Percentiles rank a stretch among this genome's conserved stretches.
phyloP scores from a whole-genome alignment of 2,329 filamentous ascomycete genomes.

The Diaporthe capsici region DNA sequence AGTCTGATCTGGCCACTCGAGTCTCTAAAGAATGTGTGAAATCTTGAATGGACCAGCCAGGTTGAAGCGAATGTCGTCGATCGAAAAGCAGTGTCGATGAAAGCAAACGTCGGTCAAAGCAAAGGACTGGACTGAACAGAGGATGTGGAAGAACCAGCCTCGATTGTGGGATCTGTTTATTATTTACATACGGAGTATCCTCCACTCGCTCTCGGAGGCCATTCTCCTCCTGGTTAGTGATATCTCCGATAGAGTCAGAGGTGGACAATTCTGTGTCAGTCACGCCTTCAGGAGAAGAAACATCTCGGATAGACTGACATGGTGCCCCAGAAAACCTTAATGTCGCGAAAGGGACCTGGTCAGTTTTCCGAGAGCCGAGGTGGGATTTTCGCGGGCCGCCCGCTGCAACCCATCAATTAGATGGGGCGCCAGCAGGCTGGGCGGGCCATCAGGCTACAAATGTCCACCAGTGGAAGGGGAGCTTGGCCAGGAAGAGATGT shows the following conservation, averaged over 20 bases:
- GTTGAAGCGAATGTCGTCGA: slow-evolving; percentile 2
- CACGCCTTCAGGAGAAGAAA: background rate
- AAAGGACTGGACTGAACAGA: background rate
- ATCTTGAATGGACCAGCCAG: slow-evolving; percentile 25
- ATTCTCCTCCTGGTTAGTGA: background rate
- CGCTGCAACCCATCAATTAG: slow-evolving; percentile 20
- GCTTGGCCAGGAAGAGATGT: background rate
- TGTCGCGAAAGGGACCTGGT: background rate
- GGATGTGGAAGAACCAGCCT: background rate
- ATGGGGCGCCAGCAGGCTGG: background rate
- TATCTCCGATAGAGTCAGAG: background rate
- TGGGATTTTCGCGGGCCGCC: slow-evolving; percentile 15
- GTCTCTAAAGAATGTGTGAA: background rate
- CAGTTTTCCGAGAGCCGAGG: slow-evolving; percentile 12
- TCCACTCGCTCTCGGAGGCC: background rate
- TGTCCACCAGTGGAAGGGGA: slow-evolving; percentile 12
- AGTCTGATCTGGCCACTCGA: background rate
- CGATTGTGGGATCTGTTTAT: background rate
- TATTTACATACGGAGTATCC: slow-evolving; percentile 6
- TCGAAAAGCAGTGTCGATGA: background rate
- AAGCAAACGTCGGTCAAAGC: background rate
- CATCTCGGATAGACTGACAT: background rate
- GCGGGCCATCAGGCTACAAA: background rate
- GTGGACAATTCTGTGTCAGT: background rate
- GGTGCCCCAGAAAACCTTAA: slow-evolving; percentile 6